Evolutionary conservation across 1,284 basidiomycete genomes (phyloP).

Genomic region (Irpex sp.): DNA sequence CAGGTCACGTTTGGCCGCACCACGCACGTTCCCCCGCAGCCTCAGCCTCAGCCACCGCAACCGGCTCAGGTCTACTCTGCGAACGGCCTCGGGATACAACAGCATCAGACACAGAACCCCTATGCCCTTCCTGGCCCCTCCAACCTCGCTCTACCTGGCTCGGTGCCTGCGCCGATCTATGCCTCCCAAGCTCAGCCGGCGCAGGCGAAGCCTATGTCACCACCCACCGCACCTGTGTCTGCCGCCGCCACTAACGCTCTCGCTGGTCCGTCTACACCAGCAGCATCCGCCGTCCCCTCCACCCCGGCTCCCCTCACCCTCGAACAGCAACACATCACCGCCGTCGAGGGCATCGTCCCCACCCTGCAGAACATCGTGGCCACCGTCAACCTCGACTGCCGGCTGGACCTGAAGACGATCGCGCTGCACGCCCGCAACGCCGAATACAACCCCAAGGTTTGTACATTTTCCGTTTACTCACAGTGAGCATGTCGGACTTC

Average conservation of each 20-base stretch:
- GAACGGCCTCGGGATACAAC: constrained; percentile 40
- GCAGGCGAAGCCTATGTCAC: constrained; percentile 20
- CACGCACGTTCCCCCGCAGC: constrained; percentile 35
- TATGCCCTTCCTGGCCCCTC: constrained; percentile 30
- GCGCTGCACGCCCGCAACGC: constrained; percentile 97
- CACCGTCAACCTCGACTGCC: constrained; percentile 97
- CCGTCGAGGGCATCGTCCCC: constrained; percentile 91
- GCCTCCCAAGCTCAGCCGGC: constrained; percentile 18
- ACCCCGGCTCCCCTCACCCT: constrained; percentile 71
- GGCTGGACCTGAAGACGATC: constrained; percentile 97
- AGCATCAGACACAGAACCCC: constrained; percentile 35
- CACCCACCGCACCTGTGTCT: constrained; percentile 18
- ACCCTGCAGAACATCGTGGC: constrained; percentile 98
- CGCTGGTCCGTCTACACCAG: constrained; percentile 49
- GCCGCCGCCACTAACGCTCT: constrained; percentile 23
- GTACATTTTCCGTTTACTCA: constrained; percentile 43
- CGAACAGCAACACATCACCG: constrained; percentile 87
- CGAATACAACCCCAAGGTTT: constrained; percentile 99
- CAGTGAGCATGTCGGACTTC: constrained; percentile 58
- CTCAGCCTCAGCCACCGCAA: constrained; percentile 30
- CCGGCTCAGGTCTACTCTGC: constrained; percentile 21
- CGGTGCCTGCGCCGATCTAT: constrained; percentile 18
- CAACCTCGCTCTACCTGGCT: constrained; percentile 39
- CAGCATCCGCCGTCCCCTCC: constrained; percentile 41
- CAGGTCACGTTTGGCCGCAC: constrained; percentile 71